Evolutionary conservation across 805 yeast species (phyloP).

Genomic region (Nakazawaea wyomingensis): DNA sequence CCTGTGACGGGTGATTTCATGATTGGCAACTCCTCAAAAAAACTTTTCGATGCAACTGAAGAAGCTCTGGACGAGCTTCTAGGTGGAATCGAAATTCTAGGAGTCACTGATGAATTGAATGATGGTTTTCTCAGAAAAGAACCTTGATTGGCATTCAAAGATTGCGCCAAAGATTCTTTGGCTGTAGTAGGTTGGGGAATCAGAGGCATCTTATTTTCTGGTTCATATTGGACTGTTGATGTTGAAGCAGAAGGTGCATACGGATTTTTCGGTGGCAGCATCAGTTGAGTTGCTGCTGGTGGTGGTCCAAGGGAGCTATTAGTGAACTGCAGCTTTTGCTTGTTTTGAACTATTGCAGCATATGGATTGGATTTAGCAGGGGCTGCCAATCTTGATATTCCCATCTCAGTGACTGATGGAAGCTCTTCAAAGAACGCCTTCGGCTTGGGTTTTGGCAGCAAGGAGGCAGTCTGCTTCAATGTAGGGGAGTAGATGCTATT

Average conservation of each 20-base stretch:
- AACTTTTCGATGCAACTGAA: conserved; percentile 8
- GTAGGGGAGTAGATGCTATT: not conserved
- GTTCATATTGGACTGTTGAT: conserved; percentile 2
- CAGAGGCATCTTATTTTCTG: not conserved
- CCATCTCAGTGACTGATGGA: conserved; percentile 7
- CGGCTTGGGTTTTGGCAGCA: not conserved
- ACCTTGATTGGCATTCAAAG: not conserved
- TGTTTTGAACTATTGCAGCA: conserved; percentile 5
- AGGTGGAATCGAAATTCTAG: not conserved
- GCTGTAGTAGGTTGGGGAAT: conserved; percentile 7
- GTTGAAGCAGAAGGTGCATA: conserved; percentile 7
- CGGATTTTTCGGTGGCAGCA: conserved; percentile 10
- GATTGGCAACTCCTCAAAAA: conserved; percentile 12
- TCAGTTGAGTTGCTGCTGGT: not conserved
- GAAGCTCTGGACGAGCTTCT: conserved; percentile 7
- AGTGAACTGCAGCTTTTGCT: not conserved
- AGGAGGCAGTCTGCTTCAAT: not conserved
- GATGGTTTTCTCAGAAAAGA: not conserved
- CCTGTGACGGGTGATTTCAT: not conserved
- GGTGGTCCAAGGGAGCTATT: not conserved
- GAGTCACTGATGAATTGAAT: not conserved
- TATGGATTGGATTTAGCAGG: conserved; percentile 9
- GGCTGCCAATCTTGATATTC: not conserved
- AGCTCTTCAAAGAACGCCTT: conserved; percentile 11
- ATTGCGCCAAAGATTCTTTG: conserved; percentile 3